Conservation (phyloP, 306 rosid species). For the apple (Malus domestica) region DNA sequence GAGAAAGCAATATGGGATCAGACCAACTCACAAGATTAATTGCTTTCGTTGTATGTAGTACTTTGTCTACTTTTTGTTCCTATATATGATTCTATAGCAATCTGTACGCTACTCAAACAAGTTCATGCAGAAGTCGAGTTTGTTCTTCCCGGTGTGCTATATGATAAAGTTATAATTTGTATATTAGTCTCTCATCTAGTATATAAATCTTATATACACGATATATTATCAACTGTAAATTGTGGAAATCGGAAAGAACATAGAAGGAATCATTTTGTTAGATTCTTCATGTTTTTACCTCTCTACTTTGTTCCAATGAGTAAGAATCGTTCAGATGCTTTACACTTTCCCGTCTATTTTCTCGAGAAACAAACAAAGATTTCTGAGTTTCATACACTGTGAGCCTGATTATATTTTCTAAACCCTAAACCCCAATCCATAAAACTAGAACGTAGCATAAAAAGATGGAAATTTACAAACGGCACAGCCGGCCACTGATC, state of each 20-base stretch:
- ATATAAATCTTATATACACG: background rate
- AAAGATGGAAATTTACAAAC: too few species aligned
- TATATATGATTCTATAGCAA: conserved; percentile 3
- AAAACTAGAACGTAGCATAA: background rate
- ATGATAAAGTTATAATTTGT: conserved; percentile 7
- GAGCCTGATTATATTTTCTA: background rate
- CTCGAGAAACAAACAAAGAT: background rate
- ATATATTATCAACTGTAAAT: background rate
- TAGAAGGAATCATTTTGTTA: background rate
- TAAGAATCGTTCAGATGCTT: background rate
- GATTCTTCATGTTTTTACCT: background rate
- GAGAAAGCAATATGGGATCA: conserved; percentile 4
- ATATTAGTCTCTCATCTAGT: background rate
- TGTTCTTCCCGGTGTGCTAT: conserved; percentile 19
- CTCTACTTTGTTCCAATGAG: background rate
- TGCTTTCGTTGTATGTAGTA: conserved; percentile 7
- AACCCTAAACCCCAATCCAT: background rate
- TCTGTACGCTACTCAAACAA: conserved; percentile 3
- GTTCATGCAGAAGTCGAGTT: conserved; percentile 4
- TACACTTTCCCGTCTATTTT: background rate
- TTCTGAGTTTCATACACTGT: background rate
- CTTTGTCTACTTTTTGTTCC: background rate
- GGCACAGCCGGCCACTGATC: too few species aligned
- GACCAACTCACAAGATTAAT: background rate
- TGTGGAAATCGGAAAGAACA: background rate